These are phyloP conservation scores for Termitomyces bulborhizus DNA, from an alignment of 768 basidiomycete species.

Conservation along the genomic window DNA sequence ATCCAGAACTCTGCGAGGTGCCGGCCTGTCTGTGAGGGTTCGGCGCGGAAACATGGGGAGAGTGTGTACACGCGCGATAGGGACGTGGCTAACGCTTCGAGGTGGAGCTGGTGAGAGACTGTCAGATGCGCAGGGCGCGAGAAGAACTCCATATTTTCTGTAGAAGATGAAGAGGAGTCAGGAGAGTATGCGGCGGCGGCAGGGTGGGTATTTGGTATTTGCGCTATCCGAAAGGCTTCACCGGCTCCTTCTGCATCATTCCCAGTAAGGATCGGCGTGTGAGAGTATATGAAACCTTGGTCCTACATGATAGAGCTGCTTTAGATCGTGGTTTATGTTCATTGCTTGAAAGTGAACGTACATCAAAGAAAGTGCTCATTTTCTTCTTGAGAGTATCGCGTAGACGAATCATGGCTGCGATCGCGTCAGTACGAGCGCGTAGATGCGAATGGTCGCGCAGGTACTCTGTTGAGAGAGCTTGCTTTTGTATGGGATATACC, in stretches of 20 bases:
- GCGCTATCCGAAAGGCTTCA: constrained; percentile 74
- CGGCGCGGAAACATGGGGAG: constrained; percentile 92
- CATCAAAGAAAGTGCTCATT: constrained; percentile 69
- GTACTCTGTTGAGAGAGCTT: constrained; percentile 70
- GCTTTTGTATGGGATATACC: constrained; percentile 92
- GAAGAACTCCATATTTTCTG: constrained; percentile 55
- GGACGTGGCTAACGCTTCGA: constrained; percentile 79
- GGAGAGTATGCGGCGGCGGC: constrained; percentile 8
- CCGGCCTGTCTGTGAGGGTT: constrained; percentile 80
- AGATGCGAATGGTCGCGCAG: constrained; percentile 84
- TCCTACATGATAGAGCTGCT: constrained; percentile 30
- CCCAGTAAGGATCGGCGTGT: constrained; percentile 85
- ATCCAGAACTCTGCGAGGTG: constrained; percentile 99
- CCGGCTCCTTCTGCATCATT: constrained; percentile 97
- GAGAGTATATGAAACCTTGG: constrained; percentile 72
- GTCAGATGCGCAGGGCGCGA: constrained; percentile 75
- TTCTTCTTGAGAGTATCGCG: constrained; percentile 51
- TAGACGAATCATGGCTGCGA: constrained; percentile 71
- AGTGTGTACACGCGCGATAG: constrained; percentile 87
- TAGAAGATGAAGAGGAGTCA: constrained; percentile 7
- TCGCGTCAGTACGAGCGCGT: constrained; percentile 70
- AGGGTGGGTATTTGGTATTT: constrained; percentile 26
- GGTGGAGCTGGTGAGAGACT: constrained; percentile 93
- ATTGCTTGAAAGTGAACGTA: constrained; percentile 23
- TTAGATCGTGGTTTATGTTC: not conserved